A percentile compares a stretch with the other conserved stretches of the same genome.
phyloP scores from a whole-genome alignment of 192 early-diverging fungal genomes.

The Phlyctochytrium planicorne region DNA sequence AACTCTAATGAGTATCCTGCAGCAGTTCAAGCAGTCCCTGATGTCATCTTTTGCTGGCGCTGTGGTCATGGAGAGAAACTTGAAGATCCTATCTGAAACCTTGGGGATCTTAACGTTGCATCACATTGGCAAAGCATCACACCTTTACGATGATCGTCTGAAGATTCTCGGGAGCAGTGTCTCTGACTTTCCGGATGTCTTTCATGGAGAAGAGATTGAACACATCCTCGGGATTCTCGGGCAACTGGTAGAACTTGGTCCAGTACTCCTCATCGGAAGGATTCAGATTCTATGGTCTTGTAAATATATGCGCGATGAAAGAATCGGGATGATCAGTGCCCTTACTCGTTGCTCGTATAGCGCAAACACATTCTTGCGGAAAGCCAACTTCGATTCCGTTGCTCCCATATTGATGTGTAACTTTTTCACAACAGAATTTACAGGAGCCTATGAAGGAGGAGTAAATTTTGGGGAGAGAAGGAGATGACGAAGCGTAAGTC shows the following conservation, averaged over 20 bases:
- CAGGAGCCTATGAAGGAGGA: no score
- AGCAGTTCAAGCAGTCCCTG: slow-evolving; percentile 74
- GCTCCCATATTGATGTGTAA: no score
- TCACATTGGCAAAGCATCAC: no score
- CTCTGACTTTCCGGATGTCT: slow-evolving; percentile 78
- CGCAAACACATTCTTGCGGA: slow-evolving; percentile 83
- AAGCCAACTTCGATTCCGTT: slow-evolving; percentile 83
- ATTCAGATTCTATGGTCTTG: slow-evolving; percentile 20
- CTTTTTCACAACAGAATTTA: no score
- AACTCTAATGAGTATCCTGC: slow-evolving; percentile 79
- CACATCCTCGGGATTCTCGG: slow-evolving; percentile 77
- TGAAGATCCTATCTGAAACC: slow-evolving; percentile 18
- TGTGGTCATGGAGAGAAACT: slow-evolving; percentile 27
- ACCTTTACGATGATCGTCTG: slow-evolving; percentile 76
- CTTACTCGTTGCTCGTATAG: slow-evolving; percentile 58
- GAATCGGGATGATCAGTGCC: no score
- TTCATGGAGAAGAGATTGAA: slow-evolving; percentile 81
- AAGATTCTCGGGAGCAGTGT: slow-evolving; percentile 73
- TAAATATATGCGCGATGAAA: no score
- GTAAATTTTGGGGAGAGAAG: no score
- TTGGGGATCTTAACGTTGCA: background rate
- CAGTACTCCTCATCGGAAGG: slow-evolving; percentile 33
- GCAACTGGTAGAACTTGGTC: slow-evolving; percentile 69
- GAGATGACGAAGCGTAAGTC: no score
- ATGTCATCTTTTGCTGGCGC: slow-evolving; percentile 51